Conservation (phyloP, 306 rosid species). For the Mucuna pruriens region DNA sequence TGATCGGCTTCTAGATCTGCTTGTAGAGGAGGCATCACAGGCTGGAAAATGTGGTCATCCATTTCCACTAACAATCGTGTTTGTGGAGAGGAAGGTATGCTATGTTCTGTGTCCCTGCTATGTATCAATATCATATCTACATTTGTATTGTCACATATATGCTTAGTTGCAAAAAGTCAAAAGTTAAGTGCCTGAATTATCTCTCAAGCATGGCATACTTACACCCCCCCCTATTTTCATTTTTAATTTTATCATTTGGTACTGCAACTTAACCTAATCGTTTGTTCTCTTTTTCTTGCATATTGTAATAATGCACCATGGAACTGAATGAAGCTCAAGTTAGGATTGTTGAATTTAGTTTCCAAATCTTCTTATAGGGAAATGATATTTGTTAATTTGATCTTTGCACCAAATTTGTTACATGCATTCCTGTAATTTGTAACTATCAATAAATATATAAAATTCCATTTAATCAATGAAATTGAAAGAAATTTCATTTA, state of each 20-base stretch:
- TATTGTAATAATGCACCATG: not conserved
- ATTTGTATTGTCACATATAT: conserved; percentile 9
- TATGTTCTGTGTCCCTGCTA: not conserved
- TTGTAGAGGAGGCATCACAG: conserved; percentile 79
- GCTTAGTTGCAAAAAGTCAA: conserved; percentile 7
- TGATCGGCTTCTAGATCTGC: conserved; percentile 80
- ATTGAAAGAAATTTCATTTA: not conserved
- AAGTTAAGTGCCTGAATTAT: not conserved
- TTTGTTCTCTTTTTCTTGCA: not conserved
- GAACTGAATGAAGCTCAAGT: not conserved
- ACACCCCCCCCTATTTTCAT: not conserved
- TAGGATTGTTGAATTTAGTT: not conserved
- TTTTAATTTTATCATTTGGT: conserved; percentile 8
- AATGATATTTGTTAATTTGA: not conserved
- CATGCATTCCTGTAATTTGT: not conserved
- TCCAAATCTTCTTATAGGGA: not conserved
- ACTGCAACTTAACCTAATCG: not conserved
- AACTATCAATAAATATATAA: conserved; percentile 1
- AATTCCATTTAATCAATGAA: not conserved
- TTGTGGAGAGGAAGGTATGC: conserved; percentile 87
- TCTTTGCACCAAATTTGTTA: not conserved
- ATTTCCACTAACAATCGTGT: conserved; percentile 78
- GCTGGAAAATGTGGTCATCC: conserved; percentile 74
- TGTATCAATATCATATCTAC: conserved; percentile 17
- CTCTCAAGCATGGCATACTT: not conserved